A percentile compares a stretch with the other conserved stretches of the same genome.
phyloP scores from a whole-genome alignment of 805 yeast species.

The Wickerhamiella kurtzmanii region DNA sequence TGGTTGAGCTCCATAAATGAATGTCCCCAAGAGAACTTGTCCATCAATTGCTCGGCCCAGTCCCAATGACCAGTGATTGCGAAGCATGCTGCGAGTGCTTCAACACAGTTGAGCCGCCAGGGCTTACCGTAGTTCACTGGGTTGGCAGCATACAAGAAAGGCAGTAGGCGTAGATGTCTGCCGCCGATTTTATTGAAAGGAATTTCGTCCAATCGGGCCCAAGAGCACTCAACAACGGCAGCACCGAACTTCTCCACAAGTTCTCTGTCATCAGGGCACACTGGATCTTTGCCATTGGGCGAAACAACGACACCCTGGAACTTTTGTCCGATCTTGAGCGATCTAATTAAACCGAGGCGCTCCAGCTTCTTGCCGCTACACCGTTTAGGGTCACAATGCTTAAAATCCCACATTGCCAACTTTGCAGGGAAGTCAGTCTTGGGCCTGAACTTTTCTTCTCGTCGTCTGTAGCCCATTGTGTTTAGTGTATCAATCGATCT shows the following conservation, averaged over 20 bases:
- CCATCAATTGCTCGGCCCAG: slow-evolving; percentile 69
- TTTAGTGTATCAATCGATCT: neutral
- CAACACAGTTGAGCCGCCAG: slow-evolving; percentile 91
- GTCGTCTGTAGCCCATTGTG: neutral
- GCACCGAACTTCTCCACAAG: slow-evolving; percentile 72
- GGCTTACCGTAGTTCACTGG: slow-evolving; percentile 96
- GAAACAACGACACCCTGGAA: slow-evolving; percentile 83
- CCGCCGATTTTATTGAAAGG: slow-evolving; percentile 92
- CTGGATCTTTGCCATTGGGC: slow-evolving; percentile 82
- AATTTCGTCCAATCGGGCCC: slow-evolving; percentile 97
- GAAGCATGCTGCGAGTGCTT: slow-evolving; percentile 93
- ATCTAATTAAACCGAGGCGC: slow-evolving; percentile 68
- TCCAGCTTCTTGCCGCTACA: slow-evolving; percentile 93
- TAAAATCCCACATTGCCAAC: slow-evolving; percentile 96
- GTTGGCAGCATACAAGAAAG: slow-evolving; percentile 90
- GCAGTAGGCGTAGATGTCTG: slow-evolving; percentile 67
- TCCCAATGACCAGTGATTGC: slow-evolving; percentile 85
- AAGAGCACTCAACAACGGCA: slow-evolving; percentile 97
- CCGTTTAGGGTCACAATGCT: slow-evolving; percentile 95
- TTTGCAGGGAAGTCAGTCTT: slow-evolving; percentile 54
- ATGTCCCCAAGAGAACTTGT: slow-evolving; percentile 88
- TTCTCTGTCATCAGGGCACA: slow-evolving; percentile 73
- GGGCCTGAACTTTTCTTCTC: slow-evolving; percentile 16
- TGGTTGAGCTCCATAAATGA: slow-evolving; percentile 70
- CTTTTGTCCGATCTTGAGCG: slow-evolving; percentile 81